Conservation (phyloP, 495 filamentous ascomycete species). For the Hypoxylon crocopeplum region DNA sequence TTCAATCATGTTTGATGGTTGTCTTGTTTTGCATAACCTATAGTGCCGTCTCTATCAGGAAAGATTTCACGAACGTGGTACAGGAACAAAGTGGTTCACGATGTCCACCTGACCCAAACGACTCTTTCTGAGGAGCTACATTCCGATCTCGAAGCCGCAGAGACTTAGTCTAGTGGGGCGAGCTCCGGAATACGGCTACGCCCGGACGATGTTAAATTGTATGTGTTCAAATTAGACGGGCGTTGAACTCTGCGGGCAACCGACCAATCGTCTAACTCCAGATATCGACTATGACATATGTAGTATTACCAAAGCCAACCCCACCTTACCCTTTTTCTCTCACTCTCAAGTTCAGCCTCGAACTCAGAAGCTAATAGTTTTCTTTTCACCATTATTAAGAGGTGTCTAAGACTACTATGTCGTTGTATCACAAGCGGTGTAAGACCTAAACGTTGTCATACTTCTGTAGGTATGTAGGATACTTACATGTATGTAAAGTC, state of each 20-base stretch:
- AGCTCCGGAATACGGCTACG: conserved; percentile 34
- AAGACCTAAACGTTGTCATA: too few relatives aligned
- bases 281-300: conserved; percentile 33
- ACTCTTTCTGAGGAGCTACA: conserved; percentile 11
- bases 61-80: conserved; percentile 2
- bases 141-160: conserved; percentile 27
- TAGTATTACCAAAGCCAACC: not conserved
- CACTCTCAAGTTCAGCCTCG: not conserved
- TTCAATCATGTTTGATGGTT: conserved; percentile 33
- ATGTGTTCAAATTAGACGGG: not conserved
- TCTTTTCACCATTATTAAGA: too few relatives aligned
- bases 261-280: too few relatives aligned
- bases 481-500: too few relatives aligned
- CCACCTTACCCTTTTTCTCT: not conserved
- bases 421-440: too few relatives aligned
- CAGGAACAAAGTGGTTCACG: not conserved
- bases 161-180: conserved; percentile 23
- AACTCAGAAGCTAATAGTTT: not conserved
- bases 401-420: too few relatives aligned
- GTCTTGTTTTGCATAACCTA: not conserved
- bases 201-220: conserved; percentile 7
- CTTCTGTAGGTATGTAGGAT: too few relatives aligned
- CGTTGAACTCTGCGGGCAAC: conserved; percentile 6
- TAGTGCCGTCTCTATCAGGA: not conserved
- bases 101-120: not conserved